Evolutionary conservation across 2,329 filamentous ascomycete genomes (phyloP).

Genomic region (Aspergillus hiratsukae): DNA sequence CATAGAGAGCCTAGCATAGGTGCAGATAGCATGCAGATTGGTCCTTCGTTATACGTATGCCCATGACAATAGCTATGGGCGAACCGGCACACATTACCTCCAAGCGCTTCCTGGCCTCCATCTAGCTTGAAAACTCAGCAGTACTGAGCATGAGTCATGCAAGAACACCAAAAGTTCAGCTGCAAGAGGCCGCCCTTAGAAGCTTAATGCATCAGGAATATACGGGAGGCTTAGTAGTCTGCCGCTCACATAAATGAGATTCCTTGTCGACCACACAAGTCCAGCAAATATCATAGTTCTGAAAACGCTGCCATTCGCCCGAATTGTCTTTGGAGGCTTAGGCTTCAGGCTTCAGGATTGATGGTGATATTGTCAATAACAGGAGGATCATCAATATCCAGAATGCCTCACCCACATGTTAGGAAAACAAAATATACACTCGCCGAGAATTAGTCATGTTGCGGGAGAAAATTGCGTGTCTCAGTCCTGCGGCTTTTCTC

Average conservation of each 20-base stretch:
- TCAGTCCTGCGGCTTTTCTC: constrained; percentile 3
- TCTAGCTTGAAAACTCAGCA: neutral
- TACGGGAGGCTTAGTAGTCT: neutral
- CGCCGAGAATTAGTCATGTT: neutral
- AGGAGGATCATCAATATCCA: neutral
- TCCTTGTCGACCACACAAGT: neutral
- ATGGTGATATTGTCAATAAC: neutral
- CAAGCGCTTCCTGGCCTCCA: neutral
- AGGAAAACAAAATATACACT: neutral
- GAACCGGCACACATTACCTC: neutral
- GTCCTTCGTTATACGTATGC: neutral
- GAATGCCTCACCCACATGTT: neutral
- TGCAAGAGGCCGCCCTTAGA: neutral
- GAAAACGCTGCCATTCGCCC: neutral
- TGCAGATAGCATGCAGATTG: neutral
- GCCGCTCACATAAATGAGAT: neutral
- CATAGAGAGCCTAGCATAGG: neutral
- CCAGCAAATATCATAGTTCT: neutral
- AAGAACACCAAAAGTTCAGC: neutral
- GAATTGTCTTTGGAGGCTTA: neutral
- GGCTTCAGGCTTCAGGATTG: too few species aligned
- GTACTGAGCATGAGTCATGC: neutral
- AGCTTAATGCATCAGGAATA: neutral
- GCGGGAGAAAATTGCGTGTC: neutral
- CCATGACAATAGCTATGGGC: neutral